Evolutionary conservation across 352 stramenopile genomes (phyloP), one percentile per base, ranked within the genome.

Genomic region (Globisporangium orthogonon): DNA sequence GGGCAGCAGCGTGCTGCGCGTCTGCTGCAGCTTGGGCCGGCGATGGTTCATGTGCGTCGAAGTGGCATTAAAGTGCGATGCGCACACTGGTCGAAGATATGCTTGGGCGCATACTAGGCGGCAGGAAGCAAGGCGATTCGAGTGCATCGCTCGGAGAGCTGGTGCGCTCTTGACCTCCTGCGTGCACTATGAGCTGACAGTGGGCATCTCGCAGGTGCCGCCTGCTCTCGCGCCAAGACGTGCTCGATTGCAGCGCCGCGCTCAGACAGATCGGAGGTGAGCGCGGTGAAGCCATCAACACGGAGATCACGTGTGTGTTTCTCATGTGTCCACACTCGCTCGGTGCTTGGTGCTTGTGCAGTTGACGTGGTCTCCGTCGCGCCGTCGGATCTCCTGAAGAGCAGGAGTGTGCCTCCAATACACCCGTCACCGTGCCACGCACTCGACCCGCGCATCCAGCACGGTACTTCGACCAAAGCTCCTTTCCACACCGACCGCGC

Each of bases 11-110:
- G 55, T 82, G 37, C 53, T 84, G 51, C 76, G 72, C 17, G 50
- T 87, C 41, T 74, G 73, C 51, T 83, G 71, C 11, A 75, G 62
- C 60, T 70, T 73, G 40, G 74, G 74, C 40, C 71, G 62, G 29
- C 62, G 56, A 28, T 65, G 23, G 17, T 81, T 83, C 58, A 83
- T 73, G 74, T 83, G 47, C 0, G 45, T 66, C 23, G 23, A 23
- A 23, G 23, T 23, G 23, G 23, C 23, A 23, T 23, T 23, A 23
- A 23, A 23, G 23, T 23, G 23, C 23, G 23, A 23, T 23, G 23
- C 23, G 23, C 23, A 23, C 23, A 23, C 23, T 23, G 23, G 23
- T 23, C 23, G 23, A 23, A 23, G 23, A 23, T 23, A 0, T 23
- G 23, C 23, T 23, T 23, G 23, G 23, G 23, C 1, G 23, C 23